These are phyloP conservation scores for Senna siamea DNA, from an alignment of 306 rosid genomes.

Conservation along the genomic window DNA sequence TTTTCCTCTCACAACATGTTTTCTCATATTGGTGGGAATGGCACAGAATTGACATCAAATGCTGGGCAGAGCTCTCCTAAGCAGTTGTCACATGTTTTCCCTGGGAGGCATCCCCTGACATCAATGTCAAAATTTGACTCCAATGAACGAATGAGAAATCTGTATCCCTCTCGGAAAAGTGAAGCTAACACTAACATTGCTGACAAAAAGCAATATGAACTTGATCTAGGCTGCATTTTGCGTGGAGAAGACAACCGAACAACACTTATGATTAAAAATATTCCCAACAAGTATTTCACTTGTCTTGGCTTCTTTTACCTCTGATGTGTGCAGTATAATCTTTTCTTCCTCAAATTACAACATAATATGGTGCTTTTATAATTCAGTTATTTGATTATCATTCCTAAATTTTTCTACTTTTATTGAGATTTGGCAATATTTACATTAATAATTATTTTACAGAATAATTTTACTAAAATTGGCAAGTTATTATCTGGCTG, in stretches of 20 bases:
- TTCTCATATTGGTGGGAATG: slow-evolving; percentile 62
- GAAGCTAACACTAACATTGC: slow-evolving; percentile 58
- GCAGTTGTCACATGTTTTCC: slow-evolving; percentile 55
- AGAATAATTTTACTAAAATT: slow-evolving; percentile 12
- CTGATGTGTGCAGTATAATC: slow-evolving; percentile 5
- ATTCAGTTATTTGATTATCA: slow-evolving; percentile 12
- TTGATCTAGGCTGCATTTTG: slow-evolving; percentile 62
- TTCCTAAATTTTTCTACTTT: slow-evolving; percentile 23
- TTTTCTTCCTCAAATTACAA: slow-evolving; percentile 17
- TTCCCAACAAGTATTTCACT: slow-evolving; percentile 71
- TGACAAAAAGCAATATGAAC: slow-evolving; percentile 71
- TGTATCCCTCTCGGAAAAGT: slow-evolving; percentile 63
- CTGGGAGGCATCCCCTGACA: slow-evolving; percentile 58
- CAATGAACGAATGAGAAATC: slow-evolving; percentile 60
- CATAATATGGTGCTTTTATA: neutral
- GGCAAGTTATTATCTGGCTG: slow-evolving; percentile 28
- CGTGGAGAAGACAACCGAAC: slow-evolving; percentile 70
- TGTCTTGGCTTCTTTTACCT: neutral
- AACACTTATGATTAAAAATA: slow-evolving; percentile 77
- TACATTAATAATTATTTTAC: neutral
- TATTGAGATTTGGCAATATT: slow-evolving; percentile 1
- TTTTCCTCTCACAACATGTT: slow-evolving; percentile 53
- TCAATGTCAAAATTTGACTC: slow-evolving; percentile 62
- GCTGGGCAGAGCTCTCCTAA: slow-evolving; percentile 59
- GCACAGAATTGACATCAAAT: slow-evolving; percentile 50